Percentiles rank a stretch among this genome's conserved stretches.
phyloP scores from a whole-genome alignment of 2,329 filamentous ascomycete genomes.

The Clarireedia hainanense region DNA sequence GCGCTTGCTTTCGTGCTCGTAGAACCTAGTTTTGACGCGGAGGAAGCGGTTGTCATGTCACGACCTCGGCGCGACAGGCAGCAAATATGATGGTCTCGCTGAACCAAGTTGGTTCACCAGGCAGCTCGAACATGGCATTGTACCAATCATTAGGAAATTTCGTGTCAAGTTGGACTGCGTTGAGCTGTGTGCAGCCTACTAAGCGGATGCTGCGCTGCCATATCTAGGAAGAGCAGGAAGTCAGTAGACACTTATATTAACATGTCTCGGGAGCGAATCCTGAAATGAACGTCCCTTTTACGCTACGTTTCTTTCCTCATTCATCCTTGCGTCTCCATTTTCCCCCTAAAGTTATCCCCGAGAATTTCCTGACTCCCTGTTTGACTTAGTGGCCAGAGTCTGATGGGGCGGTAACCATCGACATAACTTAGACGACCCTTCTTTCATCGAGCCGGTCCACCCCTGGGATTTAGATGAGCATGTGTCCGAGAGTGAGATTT shows the following conservation, averaged over 20 bases:
- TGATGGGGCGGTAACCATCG: background rate
- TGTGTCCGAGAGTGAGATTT: conserved; percentile 2
- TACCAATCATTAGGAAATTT: background rate
- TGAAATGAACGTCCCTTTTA: background rate
- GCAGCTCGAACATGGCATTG: background rate
- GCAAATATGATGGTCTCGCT: background rate
- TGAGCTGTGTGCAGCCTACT: background rate
- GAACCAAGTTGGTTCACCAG: background rate
- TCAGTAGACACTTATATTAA: background rate
- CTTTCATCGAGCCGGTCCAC: conserved; percentile 6
- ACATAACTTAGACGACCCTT: background rate
- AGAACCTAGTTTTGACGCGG: background rate
- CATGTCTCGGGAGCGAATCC: background rate
- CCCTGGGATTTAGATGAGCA: conserved; percentile 9
- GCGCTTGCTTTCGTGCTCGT: background rate
- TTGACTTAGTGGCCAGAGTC: conserved; percentile 24
- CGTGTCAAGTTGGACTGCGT: background rate
- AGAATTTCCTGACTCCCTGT: background rate
- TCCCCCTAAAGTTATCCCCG: background rate
- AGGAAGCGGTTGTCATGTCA: background rate
- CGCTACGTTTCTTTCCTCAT: background rate
- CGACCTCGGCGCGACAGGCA: background rate
- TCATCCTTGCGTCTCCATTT: conserved; percentile 1
- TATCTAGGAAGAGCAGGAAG: background rate
- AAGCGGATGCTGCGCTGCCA: background rate